Conservation (phyloP, 768 basidiomycete genomes). For the Chlorophyllum brunneum region DNA sequence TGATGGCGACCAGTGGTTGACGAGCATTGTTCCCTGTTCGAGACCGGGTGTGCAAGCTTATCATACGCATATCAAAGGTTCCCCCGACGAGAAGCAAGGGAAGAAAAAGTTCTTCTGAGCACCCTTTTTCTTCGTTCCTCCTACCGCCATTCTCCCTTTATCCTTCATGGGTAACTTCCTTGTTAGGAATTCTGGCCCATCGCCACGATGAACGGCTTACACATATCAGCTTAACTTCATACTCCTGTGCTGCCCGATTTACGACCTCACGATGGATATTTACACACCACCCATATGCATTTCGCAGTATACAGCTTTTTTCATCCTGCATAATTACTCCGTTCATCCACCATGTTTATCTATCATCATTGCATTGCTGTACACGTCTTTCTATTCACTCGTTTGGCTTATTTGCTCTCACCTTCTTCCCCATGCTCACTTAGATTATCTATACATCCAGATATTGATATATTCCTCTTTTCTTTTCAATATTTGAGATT, state of each 20-base stretch:
- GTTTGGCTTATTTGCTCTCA: constrained; percentile 10
- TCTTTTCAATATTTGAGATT: constrained; percentile 7
- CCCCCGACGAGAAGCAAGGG: constrained; percentile 61
- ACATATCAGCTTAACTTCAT: too few species aligned
- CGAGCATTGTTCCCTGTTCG: constrained; percentile 67
- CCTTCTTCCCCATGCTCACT: neutral
- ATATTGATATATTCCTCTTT: constrained; percentile 11
- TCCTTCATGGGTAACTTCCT: too few species aligned
- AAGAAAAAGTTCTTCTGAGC: constrained; percentile 73
- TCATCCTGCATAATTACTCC: too few species aligned
- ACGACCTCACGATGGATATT: too few species aligned
- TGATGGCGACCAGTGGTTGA: constrained; percentile 88
- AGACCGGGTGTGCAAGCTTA: constrained; percentile 34
- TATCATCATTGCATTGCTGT: constrained; percentile 5
- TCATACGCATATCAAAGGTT: constrained; percentile 74
- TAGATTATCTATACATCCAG: constrained; percentile 15
- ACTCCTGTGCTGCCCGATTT: too few species aligned
- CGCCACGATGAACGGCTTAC: too few species aligned
- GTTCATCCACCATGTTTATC: neutral
- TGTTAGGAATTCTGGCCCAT: too few species aligned
- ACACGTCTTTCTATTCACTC: constrained; percentile 16
- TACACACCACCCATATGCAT: too few species aligned
- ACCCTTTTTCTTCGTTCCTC: neutral
- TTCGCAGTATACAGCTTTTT: too few species aligned
- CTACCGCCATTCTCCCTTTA: neutral